Percentiles rank a stretch among this genome's conserved stretches.
Conservation (phyloP, 768 basidiomycete genomes). For the Tulasnella sp. region DNA sequence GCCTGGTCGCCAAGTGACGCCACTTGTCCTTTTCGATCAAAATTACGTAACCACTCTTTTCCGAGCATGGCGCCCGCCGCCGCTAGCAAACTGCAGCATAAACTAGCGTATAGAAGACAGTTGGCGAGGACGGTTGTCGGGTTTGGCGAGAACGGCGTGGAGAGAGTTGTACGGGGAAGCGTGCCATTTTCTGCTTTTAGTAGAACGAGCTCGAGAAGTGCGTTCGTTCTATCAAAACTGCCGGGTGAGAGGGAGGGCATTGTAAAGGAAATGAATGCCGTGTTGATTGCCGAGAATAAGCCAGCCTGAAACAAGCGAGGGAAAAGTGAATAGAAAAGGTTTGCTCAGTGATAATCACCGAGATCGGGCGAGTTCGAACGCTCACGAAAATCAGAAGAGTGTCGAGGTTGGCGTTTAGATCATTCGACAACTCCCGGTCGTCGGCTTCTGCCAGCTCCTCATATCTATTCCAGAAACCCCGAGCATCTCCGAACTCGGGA, state of each 20-base stretch:
- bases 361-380: not conserved
- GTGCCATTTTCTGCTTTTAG: not conserved
- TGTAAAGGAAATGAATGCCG: slow-evolving; percentile 7
- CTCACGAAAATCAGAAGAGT: not conserved
- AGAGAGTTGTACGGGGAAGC: not conserved
- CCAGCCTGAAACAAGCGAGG: not conserved
- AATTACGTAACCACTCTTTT: slow-evolving; percentile 9
- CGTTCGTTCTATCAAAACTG: not conserved
- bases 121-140: not conserved
- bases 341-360: not conserved
- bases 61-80: slow-evolving; percentile 14
- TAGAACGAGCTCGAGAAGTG: slow-evolving; percentile 7
- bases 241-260: not conserved
- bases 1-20: slow-evolving; percentile 5
- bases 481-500: not conserved
- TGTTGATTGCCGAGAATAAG: slow-evolving; percentile 20
- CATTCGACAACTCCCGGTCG: not conserved
- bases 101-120: slow-evolving; percentile 5
- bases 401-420: not conserved
- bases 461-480: not conserved
- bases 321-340: not conserved
- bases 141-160: not conserved
- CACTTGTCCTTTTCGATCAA: not conserved
- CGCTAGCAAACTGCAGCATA: slow-evolving; percentile 17
- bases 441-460: not conserved